phyloP scores from a whole-genome alignment of 768 basidiomycete genomes.

The Pleurotus tuber-regium region DNA sequence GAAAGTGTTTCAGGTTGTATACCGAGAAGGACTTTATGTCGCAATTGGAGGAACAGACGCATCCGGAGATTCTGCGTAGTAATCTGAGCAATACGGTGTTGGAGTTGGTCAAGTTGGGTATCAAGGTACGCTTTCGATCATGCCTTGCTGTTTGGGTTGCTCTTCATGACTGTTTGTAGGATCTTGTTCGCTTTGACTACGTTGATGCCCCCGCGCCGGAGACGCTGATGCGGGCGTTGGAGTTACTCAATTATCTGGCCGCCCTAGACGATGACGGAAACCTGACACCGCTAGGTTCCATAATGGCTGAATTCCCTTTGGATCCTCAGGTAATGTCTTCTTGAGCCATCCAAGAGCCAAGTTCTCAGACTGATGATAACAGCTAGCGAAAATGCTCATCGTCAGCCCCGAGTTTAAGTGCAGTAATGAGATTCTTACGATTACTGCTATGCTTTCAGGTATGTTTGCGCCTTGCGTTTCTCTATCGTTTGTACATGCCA shows the following conservation, averaged over 20 bases:
- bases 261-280: conserved; percentile 95
- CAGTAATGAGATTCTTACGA: conserved; percentile 92
- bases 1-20: conserved; percentile 96
- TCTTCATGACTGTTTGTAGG: conserved; percentile 34
- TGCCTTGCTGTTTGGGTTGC: conserved; percentile 3
- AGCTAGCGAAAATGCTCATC: conserved; percentile 93
- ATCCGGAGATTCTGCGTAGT: conserved; percentile 92
- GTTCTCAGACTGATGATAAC: too few relatives aligned
- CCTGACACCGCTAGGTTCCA: conserved; percentile 77
- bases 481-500: background rate
- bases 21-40: conserved; percentile 97
- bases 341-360: background rate
- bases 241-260: conserved; percentile 87
- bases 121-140: conserved; percentile 52
- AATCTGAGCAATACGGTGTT: conserved; percentile 93
- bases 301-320: conserved; percentile 99
- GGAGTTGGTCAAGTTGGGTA: conserved; percentile 90
- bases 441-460: conserved; percentile 97
- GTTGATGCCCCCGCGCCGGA: conserved; percentile 94
- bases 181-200: conserved; percentile 85
- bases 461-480: conserved; percentile 16
- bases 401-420: conserved; percentile 94
- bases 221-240: conserved; percentile 95
- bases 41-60: conserved; percentile 95
- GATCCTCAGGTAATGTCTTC: conserved; percentile 81